Percentiles rank a stretch among this genome's conserved stretches.
Evolutionary conservation across 1,284 basidiomycete species (phyloP).

Genomic region (Naganishia cerealis): DNA sequence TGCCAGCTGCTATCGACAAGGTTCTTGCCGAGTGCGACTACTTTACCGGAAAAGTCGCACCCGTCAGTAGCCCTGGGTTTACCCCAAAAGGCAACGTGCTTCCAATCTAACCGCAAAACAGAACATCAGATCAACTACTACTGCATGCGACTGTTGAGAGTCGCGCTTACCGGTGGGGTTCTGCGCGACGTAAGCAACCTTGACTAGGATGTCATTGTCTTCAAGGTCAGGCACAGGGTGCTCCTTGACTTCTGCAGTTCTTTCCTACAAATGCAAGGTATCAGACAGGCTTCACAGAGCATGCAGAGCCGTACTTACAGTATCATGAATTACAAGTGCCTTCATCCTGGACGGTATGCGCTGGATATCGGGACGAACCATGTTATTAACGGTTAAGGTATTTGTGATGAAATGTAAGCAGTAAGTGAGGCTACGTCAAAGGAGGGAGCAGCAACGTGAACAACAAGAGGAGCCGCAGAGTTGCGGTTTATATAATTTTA

Average conservation of each 20-base stretch:
- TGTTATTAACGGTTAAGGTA: neutral
- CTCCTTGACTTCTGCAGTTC: conserved; percentile 39
- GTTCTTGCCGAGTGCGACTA: conserved; percentile 44
- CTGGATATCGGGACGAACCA: conserved; percentile 6
- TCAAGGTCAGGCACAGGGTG: conserved; percentile 43
- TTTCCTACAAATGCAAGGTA: conserved; percentile 18
- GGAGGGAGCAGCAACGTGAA: neutral
- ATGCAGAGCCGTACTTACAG: conserved; percentile 24
- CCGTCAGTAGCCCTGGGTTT: conserved; percentile 50
- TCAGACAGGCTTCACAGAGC: neutral
- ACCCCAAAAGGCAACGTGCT: conserved; percentile 41
- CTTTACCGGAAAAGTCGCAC: conserved; percentile 57
- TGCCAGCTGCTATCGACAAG: conserved; percentile 41
- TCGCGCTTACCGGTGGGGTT: conserved; percentile 46
- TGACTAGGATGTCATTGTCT: conserved; percentile 50
- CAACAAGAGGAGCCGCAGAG: neutral
- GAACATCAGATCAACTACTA: neutral
- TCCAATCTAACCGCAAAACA: conserved; percentile 43
- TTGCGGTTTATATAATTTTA: neutral
- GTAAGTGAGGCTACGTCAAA: neutral
- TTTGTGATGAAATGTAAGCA: neutral
- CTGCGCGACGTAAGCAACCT: conserved; percentile 49
- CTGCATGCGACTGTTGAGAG: neutral
- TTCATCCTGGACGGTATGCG: conserved; percentile 39
- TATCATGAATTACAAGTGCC: conserved; percentile 40